Conservation (phyloP, 2,329 filamentous ascomycete species). For the Aspergillus sp. region DNA sequence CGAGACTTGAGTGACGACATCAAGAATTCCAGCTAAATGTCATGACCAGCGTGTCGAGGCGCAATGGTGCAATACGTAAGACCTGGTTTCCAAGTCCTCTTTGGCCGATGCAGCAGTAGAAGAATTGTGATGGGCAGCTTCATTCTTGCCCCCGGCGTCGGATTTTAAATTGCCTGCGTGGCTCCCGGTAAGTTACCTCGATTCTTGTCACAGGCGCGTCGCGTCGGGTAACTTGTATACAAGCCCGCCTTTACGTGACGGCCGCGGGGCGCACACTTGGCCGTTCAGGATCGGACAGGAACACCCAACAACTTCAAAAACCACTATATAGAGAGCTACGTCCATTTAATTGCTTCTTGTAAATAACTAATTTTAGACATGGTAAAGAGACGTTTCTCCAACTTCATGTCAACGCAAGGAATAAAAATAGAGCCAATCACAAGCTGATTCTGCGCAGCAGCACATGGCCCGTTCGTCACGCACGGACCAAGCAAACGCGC, state of each 20-base stretch:
- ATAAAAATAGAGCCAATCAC: conserved; percentile 13
- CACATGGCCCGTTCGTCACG: conserved; percentile 13
- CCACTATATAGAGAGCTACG: background rate
- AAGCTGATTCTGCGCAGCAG: conserved; percentile 6
- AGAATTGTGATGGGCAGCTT: background rate
- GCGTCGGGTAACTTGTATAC: conserved; percentile 6
- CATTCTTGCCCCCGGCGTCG: conserved; percentile 2
- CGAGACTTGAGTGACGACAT: background rate
- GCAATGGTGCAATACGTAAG: background rate
- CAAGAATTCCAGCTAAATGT: background rate
- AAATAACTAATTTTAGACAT: background rate
- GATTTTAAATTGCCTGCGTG: background rate
- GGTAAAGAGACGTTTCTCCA: background rate
- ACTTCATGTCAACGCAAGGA: conserved; percentile 14
- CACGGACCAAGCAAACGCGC: conserved; percentile 5
- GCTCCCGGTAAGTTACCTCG: conserved; percentile 3
- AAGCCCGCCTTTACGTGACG: background rate
- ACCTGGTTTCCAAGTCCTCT: background rate
- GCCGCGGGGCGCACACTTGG: background rate
- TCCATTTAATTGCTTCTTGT: background rate
- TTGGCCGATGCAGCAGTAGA: background rate
- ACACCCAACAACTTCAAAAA: too few relatives aligned
- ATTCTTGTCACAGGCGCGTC: conserved; percentile 3
- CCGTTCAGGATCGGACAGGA: background rate
- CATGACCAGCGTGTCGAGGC: background rate